Percentiles rank a stretch among this genome's conserved stretches.
Evolutionary conservation across 805 yeast species (phyloP).

Genomic region (Naumovozyma baii): DNA sequence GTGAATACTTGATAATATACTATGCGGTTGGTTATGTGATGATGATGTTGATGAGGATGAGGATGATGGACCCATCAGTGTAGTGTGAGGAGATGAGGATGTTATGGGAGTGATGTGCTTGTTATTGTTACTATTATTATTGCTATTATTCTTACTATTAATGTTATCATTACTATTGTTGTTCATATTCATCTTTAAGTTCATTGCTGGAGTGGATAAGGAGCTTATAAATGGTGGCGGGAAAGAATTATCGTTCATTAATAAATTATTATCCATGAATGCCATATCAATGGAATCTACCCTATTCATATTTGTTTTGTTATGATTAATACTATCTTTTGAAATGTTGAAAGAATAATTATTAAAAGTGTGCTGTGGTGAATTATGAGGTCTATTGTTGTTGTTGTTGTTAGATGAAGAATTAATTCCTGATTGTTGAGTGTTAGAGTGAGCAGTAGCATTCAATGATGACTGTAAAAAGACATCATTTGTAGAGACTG

Average conservation of each 20-base stretch:
- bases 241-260: background rate
- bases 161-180: background rate
- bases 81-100: background rate
- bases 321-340: conserved; percentile 15
- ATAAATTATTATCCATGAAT: background rate
- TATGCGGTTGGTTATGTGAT: background rate
- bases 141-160: background rate
- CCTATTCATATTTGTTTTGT: conserved; percentile 11
- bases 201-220: background rate
- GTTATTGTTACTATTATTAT: background rate
- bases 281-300: background rate
- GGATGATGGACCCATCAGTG: background rate
- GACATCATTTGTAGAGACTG: conserved; percentile 89
- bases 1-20: background rate
- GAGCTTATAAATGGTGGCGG: background rate
- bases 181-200: background rate
- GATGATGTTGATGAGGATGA: background rate
- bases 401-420: background rate
- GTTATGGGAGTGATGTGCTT: conserved; percentile 4
- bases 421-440: background rate
- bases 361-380: conserved; percentile 11
- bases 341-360: conserved; percentile 11
- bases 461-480: conserved; percentile 36
- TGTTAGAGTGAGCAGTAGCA: conserved; percentile 6
- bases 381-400: too few species aligned